These are phyloP conservation scores for Yamadazyma jaroonii DNA, from an alignment of 1,139 yeast genomes.

Conservation along the genomic window DNA sequence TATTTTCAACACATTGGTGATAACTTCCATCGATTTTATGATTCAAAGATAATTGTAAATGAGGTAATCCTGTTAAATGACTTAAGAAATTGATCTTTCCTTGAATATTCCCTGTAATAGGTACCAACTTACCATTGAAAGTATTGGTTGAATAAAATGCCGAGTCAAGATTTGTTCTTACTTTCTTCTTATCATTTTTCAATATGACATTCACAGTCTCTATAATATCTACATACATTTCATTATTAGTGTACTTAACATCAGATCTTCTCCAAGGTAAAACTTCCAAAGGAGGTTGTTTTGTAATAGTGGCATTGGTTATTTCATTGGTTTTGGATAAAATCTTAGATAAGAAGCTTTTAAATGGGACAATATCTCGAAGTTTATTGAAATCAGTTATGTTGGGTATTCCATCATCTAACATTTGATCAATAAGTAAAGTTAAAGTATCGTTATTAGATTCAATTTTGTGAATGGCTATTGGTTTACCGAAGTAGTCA, in stretches of 20 bases:
- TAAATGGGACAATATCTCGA: constrained; percentile 67
- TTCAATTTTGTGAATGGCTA: constrained; percentile 57
- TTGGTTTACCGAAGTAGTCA: constrained; percentile 58
- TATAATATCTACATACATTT: constrained; percentile 73
- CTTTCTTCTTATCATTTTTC: constrained; percentile 11
- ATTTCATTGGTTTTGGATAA: constrained; percentile 33
- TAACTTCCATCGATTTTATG: constrained; percentile 49
- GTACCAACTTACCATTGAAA: constrained; percentile 23
- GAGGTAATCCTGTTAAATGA: constrained; percentile 74
- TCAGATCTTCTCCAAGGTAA: constrained; percentile 74
- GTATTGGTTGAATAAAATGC: constrained; percentile 31
- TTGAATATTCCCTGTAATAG: constrained; percentile 56
- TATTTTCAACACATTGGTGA: constrained; percentile 56
- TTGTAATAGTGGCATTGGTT: constrained; percentile 12
- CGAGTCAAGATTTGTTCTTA: constrained; percentile 27
- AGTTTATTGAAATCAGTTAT: constrained; percentile 71
- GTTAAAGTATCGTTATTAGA: constrained; percentile 66
- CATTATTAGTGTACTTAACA: constrained; percentile 69
- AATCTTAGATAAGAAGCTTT: constrained; percentile 37
- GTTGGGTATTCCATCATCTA: constrained; percentile 75
- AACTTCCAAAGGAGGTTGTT: not conserved
- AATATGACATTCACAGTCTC: constrained; percentile 56
- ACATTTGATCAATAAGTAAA: constrained; percentile 50
- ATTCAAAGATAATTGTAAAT: constrained; percentile 54
- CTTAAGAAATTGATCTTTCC: constrained; percentile 68